phyloP scores from a whole-genome alignment of 2,329 filamentous ascomycete species.

The Fonsecaea nubica region DNA sequence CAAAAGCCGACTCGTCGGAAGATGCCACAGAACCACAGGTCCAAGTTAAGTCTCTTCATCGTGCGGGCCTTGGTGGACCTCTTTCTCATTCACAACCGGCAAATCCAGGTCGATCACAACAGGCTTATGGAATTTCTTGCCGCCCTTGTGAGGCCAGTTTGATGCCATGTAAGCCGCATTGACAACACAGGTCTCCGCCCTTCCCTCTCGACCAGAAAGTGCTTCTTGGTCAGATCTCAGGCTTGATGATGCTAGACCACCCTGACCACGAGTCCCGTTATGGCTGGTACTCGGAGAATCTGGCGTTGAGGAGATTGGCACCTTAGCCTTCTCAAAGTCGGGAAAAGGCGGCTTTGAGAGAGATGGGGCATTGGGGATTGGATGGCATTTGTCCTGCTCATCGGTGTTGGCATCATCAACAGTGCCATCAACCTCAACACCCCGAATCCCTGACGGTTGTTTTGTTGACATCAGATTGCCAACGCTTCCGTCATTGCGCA shows the following conservation, averaged over 20 bases:
- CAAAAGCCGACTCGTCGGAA: background rate
- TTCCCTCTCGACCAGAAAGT: constrained; percentile 44
- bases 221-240: constrained; percentile 35
- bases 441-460: constrained; percentile 32
- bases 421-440: constrained; percentile 23
- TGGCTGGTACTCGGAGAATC: constrained; percentile 2
- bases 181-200: constrained; percentile 75
- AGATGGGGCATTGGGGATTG: constrained; percentile 36
- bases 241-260: constrained; percentile 27
- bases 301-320: constrained; percentile 14
- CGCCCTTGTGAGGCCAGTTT: constrained; percentile 66
- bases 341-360: constrained; percentile 25
- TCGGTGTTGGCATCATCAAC: constrained; percentile 38
- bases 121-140: constrained; percentile 75
- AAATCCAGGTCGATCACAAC: constrained; percentile 84
- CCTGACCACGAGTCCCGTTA: constrained; percentile 19
- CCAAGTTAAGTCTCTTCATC: background rate
- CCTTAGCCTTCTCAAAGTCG: constrained; percentile 29
- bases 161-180: constrained; percentile 78
- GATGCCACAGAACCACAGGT: background rate
- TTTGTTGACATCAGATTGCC: constrained; percentile 12
- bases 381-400: constrained; percentile 40
- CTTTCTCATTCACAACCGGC: constrained; percentile 52
- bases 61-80: background rate
- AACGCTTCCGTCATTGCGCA: constrained; percentile 30